These are phyloP conservation scores for Acacia confusa DNA, from an alignment of 306 rosid genomes.

Conservation along the genomic window DNA sequence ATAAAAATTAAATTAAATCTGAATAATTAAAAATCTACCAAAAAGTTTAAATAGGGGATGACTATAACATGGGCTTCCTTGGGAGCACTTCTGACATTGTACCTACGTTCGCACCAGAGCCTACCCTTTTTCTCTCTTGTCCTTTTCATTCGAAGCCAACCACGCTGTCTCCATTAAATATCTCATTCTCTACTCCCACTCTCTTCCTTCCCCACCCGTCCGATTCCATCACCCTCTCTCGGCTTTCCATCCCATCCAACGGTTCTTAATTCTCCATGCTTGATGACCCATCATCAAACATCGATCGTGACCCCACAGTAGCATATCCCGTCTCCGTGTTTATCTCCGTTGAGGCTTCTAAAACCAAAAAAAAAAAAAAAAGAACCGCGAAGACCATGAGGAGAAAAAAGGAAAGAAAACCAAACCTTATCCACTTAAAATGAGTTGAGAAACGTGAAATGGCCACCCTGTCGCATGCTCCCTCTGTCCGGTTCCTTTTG, in stretches of 20 bases:
- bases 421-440: slow-evolving; percentile 27
- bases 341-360: not conserved
- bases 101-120: not conserved
- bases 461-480: slow-evolving; percentile 4
- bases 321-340: not conserved
- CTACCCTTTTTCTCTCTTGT: not conserved
- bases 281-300: not conserved
- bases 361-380: not conserved
- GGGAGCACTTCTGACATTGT: not conserved
- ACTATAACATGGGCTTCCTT: too few relatives aligned
- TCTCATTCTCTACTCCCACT: not conserved
- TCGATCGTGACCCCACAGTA: not conserved
- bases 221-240: not conserved
- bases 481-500: slow-evolving; percentile 18
- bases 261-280: not conserved
- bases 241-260: not conserved
- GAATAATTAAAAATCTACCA: too few relatives aligned
- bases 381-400: not conserved
- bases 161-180: not conserved
- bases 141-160: not conserved
- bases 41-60: too few relatives aligned
- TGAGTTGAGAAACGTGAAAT: slow-evolving; percentile 17
- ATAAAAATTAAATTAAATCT: too few relatives aligned
- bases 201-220: slow-evolving; percentile 24
- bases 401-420: too few relatives aligned